Percentiles rank a stretch among this genome's conserved stretches.
phyloP scores from a whole-genome alignment of 441 rosid species.

The Omphalea diandra region DNA sequence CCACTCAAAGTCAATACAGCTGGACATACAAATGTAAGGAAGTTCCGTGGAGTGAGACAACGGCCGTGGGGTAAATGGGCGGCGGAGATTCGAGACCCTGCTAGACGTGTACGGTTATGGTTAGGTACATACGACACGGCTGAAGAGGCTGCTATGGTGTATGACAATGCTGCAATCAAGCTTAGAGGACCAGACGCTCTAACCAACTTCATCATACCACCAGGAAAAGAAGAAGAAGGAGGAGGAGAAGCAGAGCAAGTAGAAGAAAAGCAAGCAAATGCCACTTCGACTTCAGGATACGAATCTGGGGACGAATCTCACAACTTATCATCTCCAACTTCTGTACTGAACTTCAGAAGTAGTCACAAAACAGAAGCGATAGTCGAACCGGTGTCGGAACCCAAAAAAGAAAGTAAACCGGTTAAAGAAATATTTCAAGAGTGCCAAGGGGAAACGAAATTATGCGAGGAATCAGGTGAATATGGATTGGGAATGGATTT shows the following conservation, averaged over 20 bases:
- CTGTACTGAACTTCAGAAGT: slow-evolving; percentile 58
- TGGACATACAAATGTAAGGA: slow-evolving; percentile 26
- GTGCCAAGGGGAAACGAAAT: slow-evolving; percentile 40
- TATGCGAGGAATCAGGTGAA: slow-evolving; percentile 35
- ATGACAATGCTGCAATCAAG: slow-evolving; percentile 88
- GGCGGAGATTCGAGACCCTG: slow-evolving; percentile 97
- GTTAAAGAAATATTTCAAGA: slow-evolving; percentile 20
- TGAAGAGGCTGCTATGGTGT: slow-evolving; percentile 93
- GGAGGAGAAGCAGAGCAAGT: slow-evolving; percentile 15
- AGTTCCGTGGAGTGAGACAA: slow-evolving; percentile 89
- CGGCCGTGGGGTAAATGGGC: slow-evolving; percentile 99
- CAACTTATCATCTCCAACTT: slow-evolving; percentile 65
- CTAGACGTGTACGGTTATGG: slow-evolving; percentile 76
- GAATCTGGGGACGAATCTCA: slow-evolving; percentile 65
- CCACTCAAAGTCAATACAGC: slow-evolving; percentile 22
- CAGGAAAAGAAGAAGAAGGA: slow-evolving; percentile 21
- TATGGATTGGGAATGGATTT: slow-evolving; percentile 37
- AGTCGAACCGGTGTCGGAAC: slow-evolving; percentile 21
- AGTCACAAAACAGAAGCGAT: too few relatives aligned
- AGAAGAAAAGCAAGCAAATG: slow-evolving; percentile 26
- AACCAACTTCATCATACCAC: slow-evolving; percentile 69
- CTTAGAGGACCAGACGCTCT: slow-evolving; percentile 89
- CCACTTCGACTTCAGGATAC: slow-evolving; percentile 42
- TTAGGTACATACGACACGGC: slow-evolving; percentile 93
- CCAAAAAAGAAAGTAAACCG: slow-evolving; percentile 14